Evolutionary conservation across 352 stramenopile species (phyloP), one percentile per base, ranked within the genome.

Genomic region (Globisporangium perplexum): DNA sequence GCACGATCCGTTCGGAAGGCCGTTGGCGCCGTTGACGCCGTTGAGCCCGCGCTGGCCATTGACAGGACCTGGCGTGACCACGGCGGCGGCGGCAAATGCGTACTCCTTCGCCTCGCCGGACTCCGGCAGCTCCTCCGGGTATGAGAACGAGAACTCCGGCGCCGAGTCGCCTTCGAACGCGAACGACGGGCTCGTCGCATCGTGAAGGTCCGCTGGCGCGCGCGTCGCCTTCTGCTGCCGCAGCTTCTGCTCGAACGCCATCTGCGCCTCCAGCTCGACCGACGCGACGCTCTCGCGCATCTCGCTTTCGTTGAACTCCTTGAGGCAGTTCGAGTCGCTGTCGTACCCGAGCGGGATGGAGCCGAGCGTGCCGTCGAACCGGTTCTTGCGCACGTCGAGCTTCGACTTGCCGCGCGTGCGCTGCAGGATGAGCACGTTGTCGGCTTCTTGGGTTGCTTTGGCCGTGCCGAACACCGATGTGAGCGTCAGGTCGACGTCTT

Each of bases 341-440:
- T 98, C 85, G 65, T 96, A 98, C 22, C 57, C 61, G 10, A 98
- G 69, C 18, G 69, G 69, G 52, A 97, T 89, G 20, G 77, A 90
- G 39, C 95, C 95, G 14, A 98, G 63, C 28, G 85, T 76, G 38
- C 95, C 95, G 57, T 97, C 90, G 58, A 97, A 98, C 10, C 95
- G 85, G 66, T 98, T 98, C 73, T 98, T 98, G 50, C 89, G 89
- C 46, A 99, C 85, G 59, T 99, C 96, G 11, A 99, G 57, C 58
- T 94, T 98, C 63, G 97, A 98, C 20, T 89, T 58, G 10, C 80
- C 87, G 20, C 69, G 63, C 15, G 77, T 88, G 49, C 81, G 79
- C 73, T 99, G 97, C 41, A 99, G 65, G 51, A 99, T 99, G n/a
- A 99, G 66, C 20, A 99, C 96, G 47, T 98, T 99, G 69, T 99